A percentile compares a stretch with the other conserved stretches of the same genome.
Conservation (phyloP, 1,139 yeast species). For the Lodderomyces jiufengensis region DNA sequence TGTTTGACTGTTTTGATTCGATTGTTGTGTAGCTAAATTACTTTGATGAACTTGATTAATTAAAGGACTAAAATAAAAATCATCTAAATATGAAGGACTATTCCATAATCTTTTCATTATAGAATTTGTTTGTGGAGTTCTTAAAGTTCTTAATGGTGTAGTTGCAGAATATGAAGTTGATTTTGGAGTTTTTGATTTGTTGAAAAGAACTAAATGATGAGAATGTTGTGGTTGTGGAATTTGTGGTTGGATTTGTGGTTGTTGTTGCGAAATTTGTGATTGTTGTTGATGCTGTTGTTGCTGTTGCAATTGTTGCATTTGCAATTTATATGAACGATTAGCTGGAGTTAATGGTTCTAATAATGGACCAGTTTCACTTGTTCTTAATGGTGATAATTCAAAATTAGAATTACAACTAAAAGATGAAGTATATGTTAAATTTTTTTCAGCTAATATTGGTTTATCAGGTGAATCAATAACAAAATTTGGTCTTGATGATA, state of each 20-base stretch:
- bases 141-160: slow-evolving; percentile 39
- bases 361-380: slow-evolving; percentile 59
- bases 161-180: slow-evolving; percentile 25
- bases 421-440: slow-evolving; percentile 51
- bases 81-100: slow-evolving; percentile 65
- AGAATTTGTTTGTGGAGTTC: slow-evolving; percentile 42
- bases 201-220: not conserved
- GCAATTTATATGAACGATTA: slow-evolving; percentile 12
- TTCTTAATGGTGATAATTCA: slow-evolving; percentile 58
- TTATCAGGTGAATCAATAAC: slow-evolving; percentile 37
- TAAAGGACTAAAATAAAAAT: slow-evolving; percentile 60
- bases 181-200: slow-evolving; percentile 22
- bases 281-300: slow-evolving; percentile 10
- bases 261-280: slow-evolving; percentile 10
- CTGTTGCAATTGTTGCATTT: slow-evolving; percentile 11
- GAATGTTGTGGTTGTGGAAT: slow-evolving; percentile 5
- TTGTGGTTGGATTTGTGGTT: slow-evolving; percentile 6
- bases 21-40: not conserved
- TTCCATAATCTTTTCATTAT: slow-evolving; percentile 53
- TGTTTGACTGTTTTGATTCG: too few relatives aligned
- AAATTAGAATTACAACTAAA: slow-evolving; percentile 63
- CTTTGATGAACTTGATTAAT: slow-evolving; percentile 16
- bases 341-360: slow-evolving; percentile 57
- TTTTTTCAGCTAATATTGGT: slow-evolving; percentile 42
- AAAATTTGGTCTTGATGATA: slow-evolving; percentile 23